Conservation (phyloP, 257 asterid genomes). For the Solanum paucissectum region DNA sequence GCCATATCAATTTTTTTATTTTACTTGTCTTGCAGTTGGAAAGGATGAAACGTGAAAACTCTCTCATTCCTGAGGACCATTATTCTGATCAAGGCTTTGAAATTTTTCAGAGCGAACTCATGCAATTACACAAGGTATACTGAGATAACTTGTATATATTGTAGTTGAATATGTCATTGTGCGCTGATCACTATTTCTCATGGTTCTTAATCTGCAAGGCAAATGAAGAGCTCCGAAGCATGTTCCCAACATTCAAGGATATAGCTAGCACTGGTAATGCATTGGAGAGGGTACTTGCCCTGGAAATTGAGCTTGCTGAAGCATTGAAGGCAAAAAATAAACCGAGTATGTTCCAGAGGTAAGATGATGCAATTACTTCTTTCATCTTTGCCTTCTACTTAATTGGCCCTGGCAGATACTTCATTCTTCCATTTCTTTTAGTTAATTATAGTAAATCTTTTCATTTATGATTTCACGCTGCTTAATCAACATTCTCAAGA, state of each 20-base stretch:
- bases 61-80: constrained; percentile 17
- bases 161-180: neutral
- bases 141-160: neutral
- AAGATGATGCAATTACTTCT: neutral
- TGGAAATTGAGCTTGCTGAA: constrained; percentile 94
- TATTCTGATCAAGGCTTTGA: constrained; percentile 27
- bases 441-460: neutral
- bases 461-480: neutral
- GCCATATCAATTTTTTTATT: neutral
- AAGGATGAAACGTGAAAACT: constrained; percentile 81
- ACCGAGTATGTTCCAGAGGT: constrained; percentile 64
- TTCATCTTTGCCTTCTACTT: neutral
- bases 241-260: constrained; percentile 62
- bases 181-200: constrained; percentile 9
- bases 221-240: constrained; percentile 73
- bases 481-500: neutral
- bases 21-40: constrained; percentile 54
- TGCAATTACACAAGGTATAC: constrained; percentile 60
- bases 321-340: constrained; percentile 61
- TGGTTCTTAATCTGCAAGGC: constrained; percentile 30
- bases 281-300: constrained; percentile 76
- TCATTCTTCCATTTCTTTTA: neutral
- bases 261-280: constrained; percentile 61
- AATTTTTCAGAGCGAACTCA: constrained; percentile 41
- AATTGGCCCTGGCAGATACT: neutral